Percentiles rank a stretch among this genome's conserved stretches.
phyloP scores from a whole-genome alignment of 164 flowering plant genomes.

The Dillenia turbinata region DNA sequence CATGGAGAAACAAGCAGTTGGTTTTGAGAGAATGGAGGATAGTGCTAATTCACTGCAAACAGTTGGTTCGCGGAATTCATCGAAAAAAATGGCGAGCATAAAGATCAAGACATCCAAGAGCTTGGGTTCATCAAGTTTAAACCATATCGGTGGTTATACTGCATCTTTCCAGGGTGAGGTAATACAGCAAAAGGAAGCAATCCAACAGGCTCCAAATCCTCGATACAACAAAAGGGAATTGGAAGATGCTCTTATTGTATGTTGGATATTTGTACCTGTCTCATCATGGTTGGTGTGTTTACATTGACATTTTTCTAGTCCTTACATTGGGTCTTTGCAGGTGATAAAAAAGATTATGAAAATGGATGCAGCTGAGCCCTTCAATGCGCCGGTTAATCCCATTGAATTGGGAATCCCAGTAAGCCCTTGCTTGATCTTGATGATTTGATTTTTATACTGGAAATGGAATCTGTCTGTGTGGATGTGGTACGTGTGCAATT shows the following conservation, averaged over 20 bases:
- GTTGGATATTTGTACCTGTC: slow-evolving; percentile 4
- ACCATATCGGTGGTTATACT: slow-evolving; percentile 18
- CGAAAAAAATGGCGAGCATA: slow-evolving; percentile 59
- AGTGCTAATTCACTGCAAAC: slow-evolving; percentile 41
- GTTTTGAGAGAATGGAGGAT: slow-evolving; percentile 50
- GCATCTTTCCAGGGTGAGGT: slow-evolving; percentile 23
- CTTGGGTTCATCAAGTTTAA: slow-evolving; percentile 30
- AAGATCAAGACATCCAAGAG: slow-evolving; percentile 69
- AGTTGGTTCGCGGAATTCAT: slow-evolving; percentile 19
- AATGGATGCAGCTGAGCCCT: slow-evolving; percentile 98
- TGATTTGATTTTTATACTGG: no score
- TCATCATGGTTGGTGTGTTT: neutral
- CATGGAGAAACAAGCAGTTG: slow-evolving; percentile 38
- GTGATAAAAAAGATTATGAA: slow-evolving; percentile 94
- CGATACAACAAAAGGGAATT: slow-evolving; percentile 58
- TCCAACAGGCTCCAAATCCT: slow-evolving; percentile 16
- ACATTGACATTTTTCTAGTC: neutral
- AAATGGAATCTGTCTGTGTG: no score
- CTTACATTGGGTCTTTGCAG: slow-evolving; percentile 25
- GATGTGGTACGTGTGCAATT: no score
- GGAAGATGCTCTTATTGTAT: slow-evolving; percentile 42
- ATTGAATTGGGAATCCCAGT: slow-evolving; percentile 94
- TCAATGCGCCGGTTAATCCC: slow-evolving; percentile 91
- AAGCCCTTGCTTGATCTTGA: slow-evolving; percentile 19
- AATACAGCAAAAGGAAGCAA: slow-evolving; percentile 22